Evolutionary conservation across 345 rosid species (phyloP).

Genomic region (Punica granatum): DNA sequence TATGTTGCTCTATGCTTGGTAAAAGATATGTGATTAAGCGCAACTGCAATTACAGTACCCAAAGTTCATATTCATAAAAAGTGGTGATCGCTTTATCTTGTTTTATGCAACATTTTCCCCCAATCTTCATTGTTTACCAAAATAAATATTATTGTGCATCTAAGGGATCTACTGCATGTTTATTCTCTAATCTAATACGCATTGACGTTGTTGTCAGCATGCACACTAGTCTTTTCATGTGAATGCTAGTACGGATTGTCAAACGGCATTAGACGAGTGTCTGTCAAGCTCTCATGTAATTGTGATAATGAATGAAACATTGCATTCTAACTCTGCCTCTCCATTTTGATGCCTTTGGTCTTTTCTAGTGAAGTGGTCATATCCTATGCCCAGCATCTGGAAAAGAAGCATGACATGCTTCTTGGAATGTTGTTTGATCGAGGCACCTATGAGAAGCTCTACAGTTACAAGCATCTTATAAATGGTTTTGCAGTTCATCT

Average conservation of each 20-base stretch:
- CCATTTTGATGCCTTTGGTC: background rate
- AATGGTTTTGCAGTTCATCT: constrained; percentile 91
- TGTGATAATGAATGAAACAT: background rate
- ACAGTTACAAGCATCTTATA: constrained; percentile 93
- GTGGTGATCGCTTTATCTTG: background rate
- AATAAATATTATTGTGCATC: background rate
- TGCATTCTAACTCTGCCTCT: background rate
- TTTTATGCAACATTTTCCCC: background rate
- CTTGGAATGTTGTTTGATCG: constrained; percentile 69
- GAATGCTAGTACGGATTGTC: background rate
- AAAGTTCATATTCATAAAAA: background rate
- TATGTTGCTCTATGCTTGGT: background rate
- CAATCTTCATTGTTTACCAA: background rate
- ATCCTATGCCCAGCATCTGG: constrained; percentile 82
- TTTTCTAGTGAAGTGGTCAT: constrained; percentile 67
- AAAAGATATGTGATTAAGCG: background rate
- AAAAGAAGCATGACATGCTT: constrained; percentile 85
- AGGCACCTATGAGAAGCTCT: constrained; percentile 77
- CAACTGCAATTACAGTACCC: background rate
- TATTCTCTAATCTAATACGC: background rate
- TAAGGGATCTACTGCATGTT: background rate
- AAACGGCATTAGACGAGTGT: background rate
- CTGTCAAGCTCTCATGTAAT: background rate
- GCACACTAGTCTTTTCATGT: background rate
- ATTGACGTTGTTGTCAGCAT: background rate